phyloP scores from a whole-genome alignment of 805 yeast genomes.

The Hanseniaspora singularis region DNA sequence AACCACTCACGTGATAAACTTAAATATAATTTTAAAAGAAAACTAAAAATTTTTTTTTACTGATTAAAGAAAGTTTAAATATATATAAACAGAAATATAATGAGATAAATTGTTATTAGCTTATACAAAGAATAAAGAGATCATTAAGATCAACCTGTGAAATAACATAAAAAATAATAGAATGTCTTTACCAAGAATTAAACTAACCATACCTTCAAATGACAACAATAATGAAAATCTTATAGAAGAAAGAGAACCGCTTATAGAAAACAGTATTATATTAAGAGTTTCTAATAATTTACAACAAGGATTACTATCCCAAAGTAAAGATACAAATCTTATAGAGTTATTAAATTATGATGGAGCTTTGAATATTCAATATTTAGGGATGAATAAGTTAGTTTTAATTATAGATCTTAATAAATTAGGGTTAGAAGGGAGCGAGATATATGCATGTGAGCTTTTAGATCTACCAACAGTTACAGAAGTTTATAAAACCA shows the following conservation, averaged over 20 bases:
- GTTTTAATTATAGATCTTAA: conserved; percentile 5
- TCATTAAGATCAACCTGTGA: too few species aligned
- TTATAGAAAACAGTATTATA: conserved; percentile 75
- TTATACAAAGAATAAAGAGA: too few species aligned
- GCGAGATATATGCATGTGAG: conserved; percentile 44
- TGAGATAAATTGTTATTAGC: too few species aligned
- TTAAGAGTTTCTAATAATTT: conserved; percentile 54
- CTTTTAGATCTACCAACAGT: conserved; percentile 82
- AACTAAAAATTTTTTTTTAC: too few species aligned
- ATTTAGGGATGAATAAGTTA: conserved; percentile 5
- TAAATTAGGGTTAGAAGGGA: conserved; percentile 2
- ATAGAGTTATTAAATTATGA: conserved; percentile 12
- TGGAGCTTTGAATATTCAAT: conserved; percentile 3
- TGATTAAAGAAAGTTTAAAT: too few species aligned
- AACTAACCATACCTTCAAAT: not conserved
- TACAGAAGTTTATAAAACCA: conserved; percentile 74
- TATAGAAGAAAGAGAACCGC: conserved; percentile 69
- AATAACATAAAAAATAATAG: too few species aligned
- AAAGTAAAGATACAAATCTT: conserved; percentile 9
- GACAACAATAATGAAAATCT: not conserved
- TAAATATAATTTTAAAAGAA: too few species aligned
- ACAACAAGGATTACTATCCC: conserved; percentile 36
- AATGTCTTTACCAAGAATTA: conserved; percentile 7
- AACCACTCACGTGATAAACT: too few species aligned
- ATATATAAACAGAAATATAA: too few species aligned